Evolutionary conservation across 768 basidiomycete genomes (phyloP).

Genomic region (Amanita pseudoporphyria): DNA sequence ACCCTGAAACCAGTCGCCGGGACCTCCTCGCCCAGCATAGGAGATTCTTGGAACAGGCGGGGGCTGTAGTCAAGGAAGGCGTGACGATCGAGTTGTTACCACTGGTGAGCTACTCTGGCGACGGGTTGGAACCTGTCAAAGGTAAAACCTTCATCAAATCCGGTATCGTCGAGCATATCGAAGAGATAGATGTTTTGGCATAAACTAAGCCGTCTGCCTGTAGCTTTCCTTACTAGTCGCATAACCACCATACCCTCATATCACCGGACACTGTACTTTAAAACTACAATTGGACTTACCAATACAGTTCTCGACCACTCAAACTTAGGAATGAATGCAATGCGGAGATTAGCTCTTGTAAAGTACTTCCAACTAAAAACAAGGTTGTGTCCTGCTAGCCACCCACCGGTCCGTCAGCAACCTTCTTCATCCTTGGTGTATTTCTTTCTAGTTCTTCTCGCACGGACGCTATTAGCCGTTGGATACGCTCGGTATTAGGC

Average conservation of each 20-base stretch:
- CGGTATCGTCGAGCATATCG: constrained; percentile 53
- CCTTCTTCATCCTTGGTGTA: constrained; percentile 35
- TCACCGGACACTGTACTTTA: background rate
- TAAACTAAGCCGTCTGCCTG: constrained; percentile 24
- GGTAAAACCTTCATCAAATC: constrained; percentile 74
- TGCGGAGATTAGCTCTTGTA: constrained; percentile 5
- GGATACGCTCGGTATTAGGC: constrained; percentile 79
- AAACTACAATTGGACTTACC: background rate
- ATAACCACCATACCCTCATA: background rate
- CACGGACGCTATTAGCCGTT: constrained; percentile 69
- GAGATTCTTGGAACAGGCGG: constrained; percentile 73
- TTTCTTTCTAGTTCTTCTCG: constrained; percentile 80
- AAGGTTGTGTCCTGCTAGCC: constrained; percentile 23
- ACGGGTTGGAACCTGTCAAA: constrained; percentile 72
- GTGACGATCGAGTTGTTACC: constrained; percentile 91
- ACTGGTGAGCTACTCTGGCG: constrained; percentile 82
- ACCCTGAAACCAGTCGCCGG: constrained; percentile 81
- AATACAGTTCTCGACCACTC: background rate
- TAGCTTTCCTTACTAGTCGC: background rate
- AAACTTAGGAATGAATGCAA: background rate
- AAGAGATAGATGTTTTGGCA: constrained; percentile 63
- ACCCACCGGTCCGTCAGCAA: constrained; percentile 33
- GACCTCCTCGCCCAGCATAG: constrained; percentile 86
- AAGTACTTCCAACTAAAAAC: constrained; percentile 7
- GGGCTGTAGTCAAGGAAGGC: constrained; percentile 60